These are phyloP conservation scores for Podospora didyma DNA, from an alignment of 495 filamentous ascomycete species.

Conservation along the genomic window DNA sequence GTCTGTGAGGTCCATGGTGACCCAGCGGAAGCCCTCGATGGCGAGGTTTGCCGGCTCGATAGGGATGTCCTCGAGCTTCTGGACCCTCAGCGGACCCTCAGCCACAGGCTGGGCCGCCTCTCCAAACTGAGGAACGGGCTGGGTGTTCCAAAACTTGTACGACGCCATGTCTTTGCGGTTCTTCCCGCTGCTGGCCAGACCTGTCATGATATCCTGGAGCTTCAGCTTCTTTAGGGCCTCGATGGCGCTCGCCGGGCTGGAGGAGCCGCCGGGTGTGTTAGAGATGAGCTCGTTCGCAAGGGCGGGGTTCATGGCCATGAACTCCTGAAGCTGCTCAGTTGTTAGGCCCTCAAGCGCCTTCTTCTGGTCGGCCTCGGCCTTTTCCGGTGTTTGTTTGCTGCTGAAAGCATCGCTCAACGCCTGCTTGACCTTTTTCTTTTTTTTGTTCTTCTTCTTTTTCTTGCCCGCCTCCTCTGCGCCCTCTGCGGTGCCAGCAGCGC, in stretches of 20 bases:
- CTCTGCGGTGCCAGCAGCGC: slow-evolving; percentile 5
- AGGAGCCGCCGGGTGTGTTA: slow-evolving; percentile 15
- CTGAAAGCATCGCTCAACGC: slow-evolving; percentile 11
- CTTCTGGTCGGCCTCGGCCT: slow-evolving; percentile 24
- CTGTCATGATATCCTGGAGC: slow-evolving; percentile 77
- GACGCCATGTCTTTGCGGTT: slow-evolving; percentile 92
- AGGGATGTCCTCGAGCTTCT: slow-evolving; percentile 70
- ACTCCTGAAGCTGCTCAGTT: slow-evolving; percentile 44
- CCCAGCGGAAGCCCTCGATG: slow-evolving; percentile 86
- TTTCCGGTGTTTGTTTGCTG: slow-evolving; percentile 7
- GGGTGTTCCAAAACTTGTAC: slow-evolving; percentile 98
- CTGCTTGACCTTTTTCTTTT: slow-evolving; percentile 51
- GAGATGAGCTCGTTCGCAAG: slow-evolving; percentile 50
- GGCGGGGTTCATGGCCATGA: slow-evolving; percentile 59
- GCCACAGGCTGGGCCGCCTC: slow-evolving; percentile 38
- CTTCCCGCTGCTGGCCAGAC: slow-evolving; percentile 69
- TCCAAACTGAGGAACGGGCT: slow-evolving; percentile 85
- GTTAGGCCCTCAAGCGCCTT: slow-evolving; percentile 44
- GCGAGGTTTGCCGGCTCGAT: slow-evolving; percentile 60
- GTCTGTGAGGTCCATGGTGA: slow-evolving; percentile 75
- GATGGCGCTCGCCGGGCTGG: slow-evolving; percentile 32
- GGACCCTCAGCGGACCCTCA: slow-evolving; percentile 55
- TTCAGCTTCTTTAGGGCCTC: slow-evolving; percentile 69
- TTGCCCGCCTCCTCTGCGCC: slow-evolving; percentile 16
- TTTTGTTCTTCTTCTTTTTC: slow-evolving; percentile 50